Base-by-base conservation (phyloP, 1,284 basidiomycete species). In the Entoloma clypeatum region DNA sequence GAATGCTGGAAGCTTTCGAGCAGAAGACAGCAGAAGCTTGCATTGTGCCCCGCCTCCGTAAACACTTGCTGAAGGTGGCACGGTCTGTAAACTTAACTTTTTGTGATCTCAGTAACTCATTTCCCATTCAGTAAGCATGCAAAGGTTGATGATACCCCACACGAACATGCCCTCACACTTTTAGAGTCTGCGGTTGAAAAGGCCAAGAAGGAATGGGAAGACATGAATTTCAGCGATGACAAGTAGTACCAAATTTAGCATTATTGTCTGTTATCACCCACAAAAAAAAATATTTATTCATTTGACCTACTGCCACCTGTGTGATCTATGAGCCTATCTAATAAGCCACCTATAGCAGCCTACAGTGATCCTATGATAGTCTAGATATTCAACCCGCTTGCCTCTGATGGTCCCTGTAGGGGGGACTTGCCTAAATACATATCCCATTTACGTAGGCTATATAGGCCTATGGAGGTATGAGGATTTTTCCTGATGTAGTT, bases 41-140 rank as follows among this genome's bases (percentile, higher is more conserved):
- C 10, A 49, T 49, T 10, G 9, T 49, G 22, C 44, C 44, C 4
- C 36, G 36, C n/a, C 32, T 49, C 2, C 22, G 24, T 21, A 32
- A 36, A 25, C 47, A 45, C 31, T 14, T 45, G 14, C 36, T 49
- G 30, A 43, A 43, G 24, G 35, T 28, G 13, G 41, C 44, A 14
- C 27, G 32, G 47, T 49, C 37, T 17, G 40, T 41, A n/a, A 6
- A 19, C 30, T 21, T 17, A 35, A 19, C 16, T 16, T 19, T 23
- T 10, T 3, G n/a, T 36, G 4, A 17, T 11, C 22, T 22, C 13
- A 5, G 6, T 6, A 16, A 24, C 14, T 18, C 22, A 17, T 3
- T 32, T 33, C 30, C 19, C 17, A 14, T 22, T 10, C 32, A 43
- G 33, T 4, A 44, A 44, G 24, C 37, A 44, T 35, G 43, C 36